phyloP scores from a whole-genome alignment of 306 rosid genomes.

The Carpinus fangiana region DNA sequence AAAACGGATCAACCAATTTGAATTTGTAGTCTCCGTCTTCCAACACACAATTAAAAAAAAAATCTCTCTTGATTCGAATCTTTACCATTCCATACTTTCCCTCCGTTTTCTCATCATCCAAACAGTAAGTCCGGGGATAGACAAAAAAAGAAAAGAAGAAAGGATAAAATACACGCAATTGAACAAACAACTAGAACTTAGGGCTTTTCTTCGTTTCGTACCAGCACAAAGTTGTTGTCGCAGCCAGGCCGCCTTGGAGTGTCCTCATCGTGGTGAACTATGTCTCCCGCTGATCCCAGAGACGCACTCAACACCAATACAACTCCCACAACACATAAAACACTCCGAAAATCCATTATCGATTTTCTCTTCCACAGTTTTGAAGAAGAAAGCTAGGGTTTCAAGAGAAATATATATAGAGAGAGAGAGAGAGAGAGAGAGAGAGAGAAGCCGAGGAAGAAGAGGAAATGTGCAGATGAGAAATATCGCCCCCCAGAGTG shows the following conservation, averaged over 20 bases:
- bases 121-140: slow-evolving; percentile 19
- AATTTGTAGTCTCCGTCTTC: not conserved
- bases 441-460: slow-evolving; percentile 20
- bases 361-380: slow-evolving; percentile 15
- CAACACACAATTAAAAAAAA: not conserved
- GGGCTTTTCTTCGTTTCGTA: slow-evolving; percentile 25
- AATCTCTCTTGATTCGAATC: not conserved
- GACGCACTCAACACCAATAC: slow-evolving; percentile 42
- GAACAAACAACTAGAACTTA: slow-evolving; percentile 13
- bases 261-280: slow-evolving; percentile 79
- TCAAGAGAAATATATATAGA: slow-evolving; percentile 22
- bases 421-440: slow-evolving; percentile 10
- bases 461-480: slow-evolving; percentile 30
- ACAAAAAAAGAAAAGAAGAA: slow-evolving; percentile 9
- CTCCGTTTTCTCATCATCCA: slow-evolving; percentile 30
- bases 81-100: slow-evolving; percentile 14
- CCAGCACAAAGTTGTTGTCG: slow-evolving; percentile 90
- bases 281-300: slow-evolving; percentile 75
- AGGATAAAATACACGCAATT: not conserved
- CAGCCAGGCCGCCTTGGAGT: slow-evolving; percentile 92
- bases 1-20: not conserved
- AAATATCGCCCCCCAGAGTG: not conserved
- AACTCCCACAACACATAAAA: slow-evolving; percentile 26
- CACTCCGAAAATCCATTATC: slow-evolving; percentile 55
- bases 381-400: slow-evolving; percentile 28